Conservation (phyloP, 805 yeast species). For the Candida saitoana region DNA sequence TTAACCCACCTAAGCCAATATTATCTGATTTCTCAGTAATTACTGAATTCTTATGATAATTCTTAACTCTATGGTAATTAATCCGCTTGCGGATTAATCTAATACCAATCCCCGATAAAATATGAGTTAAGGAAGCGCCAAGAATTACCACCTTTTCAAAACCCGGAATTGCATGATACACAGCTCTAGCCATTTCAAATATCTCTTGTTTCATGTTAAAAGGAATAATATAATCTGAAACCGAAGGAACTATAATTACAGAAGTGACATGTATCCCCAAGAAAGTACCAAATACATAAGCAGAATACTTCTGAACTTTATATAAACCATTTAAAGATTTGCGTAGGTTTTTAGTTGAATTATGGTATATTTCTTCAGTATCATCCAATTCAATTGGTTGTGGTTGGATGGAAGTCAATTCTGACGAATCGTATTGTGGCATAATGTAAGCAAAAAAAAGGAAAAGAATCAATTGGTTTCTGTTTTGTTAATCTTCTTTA, state of each 20-base stretch:
- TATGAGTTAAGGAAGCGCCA: conserved; percentile 47
- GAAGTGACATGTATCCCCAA: conserved; percentile 54
- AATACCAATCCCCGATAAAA: conserved; percentile 48
- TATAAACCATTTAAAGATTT: conserved; percentile 10
- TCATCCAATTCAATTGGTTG: conserved; percentile 3
- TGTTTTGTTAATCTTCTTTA: too few species aligned
- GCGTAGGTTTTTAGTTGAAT: conserved; percentile 9
- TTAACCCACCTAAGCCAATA: conserved; percentile 60
- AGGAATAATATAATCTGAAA: conserved; percentile 36
- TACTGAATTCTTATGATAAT: conserved; percentile 13
- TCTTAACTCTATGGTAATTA: conserved; percentile 7
- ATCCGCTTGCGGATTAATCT: conserved; percentile 21
- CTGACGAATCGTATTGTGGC: neutral
- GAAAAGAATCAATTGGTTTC: too few species aligned
- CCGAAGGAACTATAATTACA: conserved; percentile 50
- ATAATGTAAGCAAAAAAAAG: neutral
- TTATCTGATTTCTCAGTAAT: conserved; percentile 38
- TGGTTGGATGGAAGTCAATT: neutral
- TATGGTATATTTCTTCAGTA: neutral
- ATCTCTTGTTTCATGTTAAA: conserved; percentile 45
- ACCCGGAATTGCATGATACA: conserved; percentile 50
- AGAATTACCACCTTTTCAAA: conserved; percentile 48
- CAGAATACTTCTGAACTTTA: conserved; percentile 54
- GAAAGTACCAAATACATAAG: conserved; percentile 54
- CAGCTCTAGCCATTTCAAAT: conserved; percentile 54